A percentile compares a stretch with the other conserved stretches of the same genome.
phyloP scores from a whole-genome alignment of 176 grass and related monocot genomes.

The Rhynchospora tenuis region DNA sequence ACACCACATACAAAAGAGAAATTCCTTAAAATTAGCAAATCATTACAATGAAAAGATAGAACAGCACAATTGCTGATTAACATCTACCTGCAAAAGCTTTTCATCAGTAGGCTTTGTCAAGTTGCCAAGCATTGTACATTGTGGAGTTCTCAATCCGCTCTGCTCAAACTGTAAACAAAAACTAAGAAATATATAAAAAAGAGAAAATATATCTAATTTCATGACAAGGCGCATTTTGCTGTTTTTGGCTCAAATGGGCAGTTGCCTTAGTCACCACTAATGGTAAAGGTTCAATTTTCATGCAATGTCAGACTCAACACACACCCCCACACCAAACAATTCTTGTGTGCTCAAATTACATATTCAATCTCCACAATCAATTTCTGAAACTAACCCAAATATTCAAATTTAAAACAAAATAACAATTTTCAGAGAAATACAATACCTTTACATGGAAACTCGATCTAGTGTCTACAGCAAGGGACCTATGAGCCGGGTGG shows the following conservation, averaged over 20 bases:
- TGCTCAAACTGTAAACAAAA: constrained; percentile 48
- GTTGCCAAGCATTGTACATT: constrained; percentile 73
- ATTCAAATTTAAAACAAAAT: neutral
- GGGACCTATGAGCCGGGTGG: constrained; percentile 24
- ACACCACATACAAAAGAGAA: constrained; percentile 26
- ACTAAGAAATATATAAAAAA: neutral
- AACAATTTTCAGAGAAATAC: neutral
- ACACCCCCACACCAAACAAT: neutral
- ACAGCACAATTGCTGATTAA: neutral
- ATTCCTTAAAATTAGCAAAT: neutral
- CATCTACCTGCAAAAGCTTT: constrained; percentile 57
- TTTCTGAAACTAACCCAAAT: neutral
- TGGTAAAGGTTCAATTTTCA: neutral
- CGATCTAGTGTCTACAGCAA: constrained; percentile 33
- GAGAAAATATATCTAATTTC: neutral
- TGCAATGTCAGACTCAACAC: neutral
- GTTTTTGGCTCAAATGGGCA: neutral
- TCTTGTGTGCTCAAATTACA: neutral
- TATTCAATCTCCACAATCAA: neutral
- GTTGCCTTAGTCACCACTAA: neutral
- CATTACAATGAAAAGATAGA: neutral
- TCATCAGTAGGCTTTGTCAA: constrained; percentile 62
- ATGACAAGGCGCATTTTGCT: neutral
- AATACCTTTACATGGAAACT: constrained; percentile 81
- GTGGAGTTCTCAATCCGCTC: constrained; percentile 76